phyloP scores from a whole-genome alignment of 352 stramenopile genomes.

The Thraustotheca clavata region DNA sequence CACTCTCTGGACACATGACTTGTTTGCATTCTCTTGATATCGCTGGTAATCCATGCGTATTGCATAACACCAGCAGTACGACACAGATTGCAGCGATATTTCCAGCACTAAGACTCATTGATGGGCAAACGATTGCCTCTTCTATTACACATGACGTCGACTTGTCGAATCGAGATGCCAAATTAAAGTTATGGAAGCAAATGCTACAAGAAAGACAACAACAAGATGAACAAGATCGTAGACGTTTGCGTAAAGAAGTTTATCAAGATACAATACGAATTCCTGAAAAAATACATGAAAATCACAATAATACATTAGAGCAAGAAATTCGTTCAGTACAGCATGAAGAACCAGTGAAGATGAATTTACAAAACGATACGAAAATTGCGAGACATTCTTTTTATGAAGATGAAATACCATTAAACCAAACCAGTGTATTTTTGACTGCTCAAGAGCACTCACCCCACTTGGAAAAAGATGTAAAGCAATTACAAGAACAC shows the following conservation, averaged over 20 bases:
- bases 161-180: constrained; percentile 26
- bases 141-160: neutral
- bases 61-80: constrained; percentile 8
- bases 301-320: too few species aligned
- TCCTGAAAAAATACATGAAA: too few species aligned
- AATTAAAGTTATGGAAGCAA: constrained; percentile 59
- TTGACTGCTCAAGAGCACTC: neutral
- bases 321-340: too few species aligned
- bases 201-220: constrained; percentile 41
- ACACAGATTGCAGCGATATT: neutral
- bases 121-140: neutral
- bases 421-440: constrained; percentile 1
- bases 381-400: too few species aligned
- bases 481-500: constrained; percentile 38
- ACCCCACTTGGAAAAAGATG: constrained; percentile 1
- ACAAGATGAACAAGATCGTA: constrained; percentile 25
- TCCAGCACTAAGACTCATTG: neutral
- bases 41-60: constrained; percentile 36
- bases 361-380: too few species aligned
- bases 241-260: constrained; percentile 9
- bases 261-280: too few species aligned
- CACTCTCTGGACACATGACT: constrained; percentile 31
- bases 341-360: too few species aligned
- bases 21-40: constrained; percentile 38
- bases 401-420: neutral